Conservation (phyloP, 805 yeast genomes). For the Candida coleopterorum region DNA sequence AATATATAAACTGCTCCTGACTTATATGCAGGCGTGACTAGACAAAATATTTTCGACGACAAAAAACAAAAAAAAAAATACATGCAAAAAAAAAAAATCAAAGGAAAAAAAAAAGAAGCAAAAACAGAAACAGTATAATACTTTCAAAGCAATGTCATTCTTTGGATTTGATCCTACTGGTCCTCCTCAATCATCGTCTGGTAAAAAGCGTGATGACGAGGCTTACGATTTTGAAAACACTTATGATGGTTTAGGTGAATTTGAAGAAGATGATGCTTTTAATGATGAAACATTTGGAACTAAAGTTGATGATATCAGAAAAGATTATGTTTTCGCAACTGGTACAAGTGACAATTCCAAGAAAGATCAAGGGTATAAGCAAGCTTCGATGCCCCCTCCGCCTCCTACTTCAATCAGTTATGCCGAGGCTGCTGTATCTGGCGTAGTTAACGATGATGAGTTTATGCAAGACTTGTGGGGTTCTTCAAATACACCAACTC, state of each 20-base stretch:
- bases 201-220: slow-evolving; percentile 18
- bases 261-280: slow-evolving; percentile 71
- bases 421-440: slow-evolving; percentile 38
- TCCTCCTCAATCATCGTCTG: slow-evolving; percentile 30
- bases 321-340: slow-evolving; percentile 62
- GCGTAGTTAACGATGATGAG: slow-evolving; percentile 37
- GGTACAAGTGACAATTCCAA: too few species aligned
- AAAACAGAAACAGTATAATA: too few species aligned
- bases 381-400: slow-evolving; percentile 9
- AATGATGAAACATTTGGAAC: slow-evolving; percentile 77
- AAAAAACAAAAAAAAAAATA: too few species aligned
- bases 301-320: slow-evolving; percentile 42
- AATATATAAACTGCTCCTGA: too few species aligned
- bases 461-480: slow-evolving; percentile 46
- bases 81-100: neutral
- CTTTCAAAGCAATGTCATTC: slow-evolving; percentile 67
- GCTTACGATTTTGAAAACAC: slow-evolving; percentile 78
- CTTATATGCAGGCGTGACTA: too few species aligned
- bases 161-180: slow-evolving; percentile 59
- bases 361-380: neutral
- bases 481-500: slow-evolving; percentile 27
- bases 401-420: slow-evolving; percentile 26
- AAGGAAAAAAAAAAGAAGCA: neutral
- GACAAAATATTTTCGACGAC: too few species aligned
- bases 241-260: slow-evolving; percentile 72